Conservation (phyloP, 441 rosid genomes). For the Corymbia citriodora region DNA sequence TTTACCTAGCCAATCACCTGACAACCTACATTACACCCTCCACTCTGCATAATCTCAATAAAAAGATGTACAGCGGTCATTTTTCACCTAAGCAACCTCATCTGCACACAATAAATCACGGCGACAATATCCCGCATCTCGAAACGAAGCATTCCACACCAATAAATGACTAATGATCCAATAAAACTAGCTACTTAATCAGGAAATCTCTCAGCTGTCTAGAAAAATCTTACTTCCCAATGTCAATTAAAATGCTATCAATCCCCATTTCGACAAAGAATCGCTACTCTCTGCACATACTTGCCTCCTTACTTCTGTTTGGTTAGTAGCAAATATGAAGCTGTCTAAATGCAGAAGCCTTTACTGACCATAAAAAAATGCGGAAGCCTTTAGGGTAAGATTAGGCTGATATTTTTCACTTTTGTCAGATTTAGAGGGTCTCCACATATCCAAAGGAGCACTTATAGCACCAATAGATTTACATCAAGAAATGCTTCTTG, state of each 20-base stretch:
- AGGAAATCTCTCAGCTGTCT: neutral
- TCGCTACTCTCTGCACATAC: neutral
- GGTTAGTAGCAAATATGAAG: neutral
- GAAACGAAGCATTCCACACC: neutral
- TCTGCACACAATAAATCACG: neutral
- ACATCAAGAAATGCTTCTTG: neutral
- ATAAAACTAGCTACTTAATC: neutral
- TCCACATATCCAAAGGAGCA: neutral
- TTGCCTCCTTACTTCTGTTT: neutral
- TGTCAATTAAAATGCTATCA: neutral
- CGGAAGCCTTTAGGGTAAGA: neutral
- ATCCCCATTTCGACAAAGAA: neutral
- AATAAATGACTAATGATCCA: neutral
- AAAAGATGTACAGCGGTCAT: neutral
- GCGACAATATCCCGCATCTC: neutral
- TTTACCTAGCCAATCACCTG: neutral
- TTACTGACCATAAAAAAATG: neutral
- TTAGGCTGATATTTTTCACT: neutral
- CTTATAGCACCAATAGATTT: neutral
- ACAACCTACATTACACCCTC: neutral
- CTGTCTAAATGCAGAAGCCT: neutral
- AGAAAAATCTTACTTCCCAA: neutral
- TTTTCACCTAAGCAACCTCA: neutral
- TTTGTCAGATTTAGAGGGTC: neutral
- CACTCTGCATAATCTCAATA: neutral